These are phyloP conservation scores for Clonostachys solani DNA, from an alignment of 2,329 filamentous ascomycete species.

Conservation along the genomic window DNA sequence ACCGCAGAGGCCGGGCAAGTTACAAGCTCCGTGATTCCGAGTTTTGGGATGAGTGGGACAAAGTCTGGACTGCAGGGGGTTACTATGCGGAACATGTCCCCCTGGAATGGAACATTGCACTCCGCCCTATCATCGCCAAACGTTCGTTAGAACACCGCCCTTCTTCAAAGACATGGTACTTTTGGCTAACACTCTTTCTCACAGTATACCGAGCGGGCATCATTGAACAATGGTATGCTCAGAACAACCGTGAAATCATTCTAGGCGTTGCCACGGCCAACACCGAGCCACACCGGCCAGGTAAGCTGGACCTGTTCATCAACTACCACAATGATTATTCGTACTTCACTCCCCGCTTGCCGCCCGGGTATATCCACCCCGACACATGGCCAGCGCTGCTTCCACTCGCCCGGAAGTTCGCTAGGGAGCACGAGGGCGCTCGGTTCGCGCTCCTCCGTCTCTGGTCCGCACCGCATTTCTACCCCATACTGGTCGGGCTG, in stretches of 20 bases:
- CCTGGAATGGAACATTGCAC: conserved; percentile 16
- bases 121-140: conserved; percentile 15
- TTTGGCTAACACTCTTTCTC: neutral
- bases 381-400: conserved; percentile 13
- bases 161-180: conserved; percentile 1
- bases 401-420: conserved; percentile 9
- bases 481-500: conserved; percentile 16
- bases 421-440: conserved; percentile 4
- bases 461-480: conserved; percentile 20
- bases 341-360: conserved; percentile 5
- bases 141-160: conserved; percentile 4
- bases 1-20: conserved; percentile 13
- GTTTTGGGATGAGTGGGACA: conserved; percentile 15
- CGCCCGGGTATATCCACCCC: conserved; percentile 7
- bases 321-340: conserved; percentile 14
- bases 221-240: conserved; percentile 9
- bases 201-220: conserved; percentile 17
- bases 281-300: conserved; percentile 16
- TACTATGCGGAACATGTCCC: conserved; percentile 14
- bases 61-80: conserved; percentile 2
- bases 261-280: conserved; percentile 11
- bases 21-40: conserved; percentile 10
- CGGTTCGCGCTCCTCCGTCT: conserved; percentile 17
- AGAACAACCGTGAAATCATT: conserved; percentile 10
- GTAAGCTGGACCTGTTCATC: conserved; percentile 17